phyloP scores from a whole-genome alignment of 2,329 filamentous ascomycete genomes.

The Penicillium paneum region DNA sequence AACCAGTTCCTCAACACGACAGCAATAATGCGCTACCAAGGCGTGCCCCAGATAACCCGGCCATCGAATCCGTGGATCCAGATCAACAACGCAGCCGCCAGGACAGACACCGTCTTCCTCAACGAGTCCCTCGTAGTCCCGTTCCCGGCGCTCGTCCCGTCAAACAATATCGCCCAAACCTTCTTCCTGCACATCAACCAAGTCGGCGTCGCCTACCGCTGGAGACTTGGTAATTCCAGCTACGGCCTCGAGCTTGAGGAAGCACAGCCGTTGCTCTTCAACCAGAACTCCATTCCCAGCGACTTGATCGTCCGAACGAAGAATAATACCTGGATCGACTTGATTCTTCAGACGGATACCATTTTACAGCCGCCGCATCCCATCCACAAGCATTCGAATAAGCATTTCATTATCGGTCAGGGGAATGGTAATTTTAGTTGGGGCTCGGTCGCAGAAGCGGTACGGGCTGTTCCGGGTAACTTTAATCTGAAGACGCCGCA shows the following conservation, averaged over 20 bases:
- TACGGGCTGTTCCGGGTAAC: constrained; percentile 44
- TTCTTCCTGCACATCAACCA: constrained; percentile 24
- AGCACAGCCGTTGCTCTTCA: constrained; percentile 25
- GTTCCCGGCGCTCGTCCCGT: constrained; percentile 48
- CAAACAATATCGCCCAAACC: constrained; percentile 45
- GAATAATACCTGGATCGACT: constrained; percentile 55
- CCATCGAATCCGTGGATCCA: constrained; percentile 48
- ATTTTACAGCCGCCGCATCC: constrained; percentile 56
- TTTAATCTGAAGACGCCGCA: constrained; percentile 61
- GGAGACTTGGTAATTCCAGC: constrained; percentile 27
- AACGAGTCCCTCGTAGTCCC: constrained; percentile 45
- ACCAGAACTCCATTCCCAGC: constrained; percentile 26
- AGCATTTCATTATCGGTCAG: constrained; percentile 56
- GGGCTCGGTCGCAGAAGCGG: constrained; percentile 54
- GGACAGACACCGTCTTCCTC: constrained; percentile 45
- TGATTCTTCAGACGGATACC: constrained; percentile 47
- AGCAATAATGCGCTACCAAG: constrained; percentile 48
- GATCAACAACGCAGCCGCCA: constrained; percentile 47
- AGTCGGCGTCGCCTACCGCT: constrained; percentile 23
- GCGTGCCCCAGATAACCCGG: constrained; percentile 11
- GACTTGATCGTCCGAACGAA: constrained; percentile 49
- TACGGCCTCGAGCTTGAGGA: constrained; percentile 25
- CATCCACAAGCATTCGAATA: constrained; percentile 64
- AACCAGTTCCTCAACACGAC: constrained; percentile 57
- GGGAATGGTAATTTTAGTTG: constrained; percentile 54